Evolutionary conservation across 305 asterid genomes (phyloP).

Genomic region (Fraxinus velutina): DNA sequence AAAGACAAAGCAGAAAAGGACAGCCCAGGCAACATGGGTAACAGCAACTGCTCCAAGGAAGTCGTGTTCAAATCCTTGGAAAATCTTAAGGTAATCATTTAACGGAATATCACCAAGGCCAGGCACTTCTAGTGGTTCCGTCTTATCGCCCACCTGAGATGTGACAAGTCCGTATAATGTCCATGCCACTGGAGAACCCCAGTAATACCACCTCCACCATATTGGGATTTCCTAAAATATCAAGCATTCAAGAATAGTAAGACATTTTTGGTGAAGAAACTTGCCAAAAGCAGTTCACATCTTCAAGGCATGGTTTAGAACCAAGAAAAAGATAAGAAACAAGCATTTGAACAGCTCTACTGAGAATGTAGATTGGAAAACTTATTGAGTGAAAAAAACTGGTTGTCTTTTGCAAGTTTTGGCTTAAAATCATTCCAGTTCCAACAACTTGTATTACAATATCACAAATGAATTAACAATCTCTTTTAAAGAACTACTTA

Average conservation of each 20-base stretch:
- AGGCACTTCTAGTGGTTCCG: slow-evolving; percentile 40
- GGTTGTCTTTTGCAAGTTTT: neutral
- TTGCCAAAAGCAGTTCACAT: neutral
- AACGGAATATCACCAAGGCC: slow-evolving; percentile 40
- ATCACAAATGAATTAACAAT: neutral
- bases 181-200: slow-evolving; percentile 94
- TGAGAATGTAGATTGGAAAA: neutral
- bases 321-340: neutral
- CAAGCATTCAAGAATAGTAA: neutral
- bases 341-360: neutral
- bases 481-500: neutral
- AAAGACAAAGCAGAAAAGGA: slow-evolving; percentile 65
- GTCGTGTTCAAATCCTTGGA: slow-evolving; percentile 57
- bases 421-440: neutral
- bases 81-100: slow-evolving; percentile 40
- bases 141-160: slow-evolving; percentile 69
- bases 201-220: slow-evolving; percentile 99
- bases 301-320: neutral
- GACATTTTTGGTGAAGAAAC: neutral
- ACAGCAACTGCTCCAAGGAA: slow-evolving; percentile 70
- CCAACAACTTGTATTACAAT: neutral
- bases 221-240: slow-evolving; percentile 70
- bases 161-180: slow-evolving; percentile 82
- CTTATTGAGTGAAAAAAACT: neutral
- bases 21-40: slow-evolving; percentile 70